Evolutionary conservation across 768 basidiomycete species (phyloP).

Genomic region (Mycena olivaceomarginata): DNA sequence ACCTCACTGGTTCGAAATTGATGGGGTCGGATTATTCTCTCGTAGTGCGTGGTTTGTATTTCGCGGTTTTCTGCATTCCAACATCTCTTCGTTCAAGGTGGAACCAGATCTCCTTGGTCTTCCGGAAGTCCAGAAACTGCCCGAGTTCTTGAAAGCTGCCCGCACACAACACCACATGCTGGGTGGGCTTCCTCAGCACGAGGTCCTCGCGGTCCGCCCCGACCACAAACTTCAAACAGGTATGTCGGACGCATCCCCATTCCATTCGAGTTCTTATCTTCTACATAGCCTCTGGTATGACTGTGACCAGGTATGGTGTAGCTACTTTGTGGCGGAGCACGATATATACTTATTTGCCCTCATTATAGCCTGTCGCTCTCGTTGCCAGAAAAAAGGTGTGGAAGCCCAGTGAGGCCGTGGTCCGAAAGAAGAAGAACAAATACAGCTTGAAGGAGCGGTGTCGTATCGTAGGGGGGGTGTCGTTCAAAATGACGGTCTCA

Average conservation of each 20-base stretch:
- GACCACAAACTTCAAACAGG: neutral
- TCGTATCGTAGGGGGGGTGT: too few species aligned
- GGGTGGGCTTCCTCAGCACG: neutral
- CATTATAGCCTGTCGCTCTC: too few species aligned
- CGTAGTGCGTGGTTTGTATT: neutral
- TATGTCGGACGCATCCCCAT: too few species aligned
- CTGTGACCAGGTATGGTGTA: neutral
- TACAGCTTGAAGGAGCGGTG: too few species aligned
- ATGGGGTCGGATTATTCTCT: neutral
- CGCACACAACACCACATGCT: neutral
- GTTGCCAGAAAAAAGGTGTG: too few species aligned
- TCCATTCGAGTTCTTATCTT: too few species aligned
- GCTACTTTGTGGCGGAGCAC: too few species aligned
- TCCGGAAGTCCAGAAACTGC: neutral
- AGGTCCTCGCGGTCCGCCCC: neutral
- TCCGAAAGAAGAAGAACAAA: too few species aligned
- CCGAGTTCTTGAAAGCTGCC: neutral
- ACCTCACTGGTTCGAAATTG: neutral
- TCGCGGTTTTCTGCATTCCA: neutral
- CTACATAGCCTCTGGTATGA: neutral
- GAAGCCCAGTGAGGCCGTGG: too few species aligned
- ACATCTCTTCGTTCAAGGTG: neutral
- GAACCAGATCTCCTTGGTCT: neutral
- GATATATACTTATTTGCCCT: too few species aligned
- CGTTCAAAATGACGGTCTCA: too few species aligned